phyloP scores from a whole-genome alignment of 1,139 yeast species.

The Magnusiomyces fungicola region DNA sequence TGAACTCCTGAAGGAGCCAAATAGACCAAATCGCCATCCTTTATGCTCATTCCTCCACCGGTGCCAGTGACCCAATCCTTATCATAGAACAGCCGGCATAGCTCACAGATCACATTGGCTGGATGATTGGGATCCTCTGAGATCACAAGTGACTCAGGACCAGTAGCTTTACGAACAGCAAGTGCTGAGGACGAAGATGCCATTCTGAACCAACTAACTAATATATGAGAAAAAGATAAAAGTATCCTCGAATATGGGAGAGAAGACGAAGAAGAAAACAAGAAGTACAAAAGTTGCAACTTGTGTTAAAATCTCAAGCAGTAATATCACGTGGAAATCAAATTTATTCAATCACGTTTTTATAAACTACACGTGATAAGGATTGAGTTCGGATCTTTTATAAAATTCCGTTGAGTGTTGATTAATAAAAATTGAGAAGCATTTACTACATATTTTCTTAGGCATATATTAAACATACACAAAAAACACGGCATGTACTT shows the following conservation, averaged over 20 bases:
- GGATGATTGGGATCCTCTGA: constrained; percentile 64
- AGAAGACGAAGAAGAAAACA: too few relatives aligned
- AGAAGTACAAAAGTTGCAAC: too few relatives aligned
- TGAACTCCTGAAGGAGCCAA: constrained; percentile 95
- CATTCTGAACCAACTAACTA: too few relatives aligned
- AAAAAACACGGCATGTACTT: constrained; percentile 9
- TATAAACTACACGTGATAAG: too few relatives aligned
- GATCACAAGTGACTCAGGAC: constrained; percentile 32
- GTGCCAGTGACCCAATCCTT: constrained; percentile 95
- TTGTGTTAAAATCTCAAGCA: too few relatives aligned
- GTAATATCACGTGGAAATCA: too few relatives aligned
- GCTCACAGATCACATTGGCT: constrained; percentile 75
- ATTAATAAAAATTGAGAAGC: too few relatives aligned
- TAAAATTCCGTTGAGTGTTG: too few relatives aligned
- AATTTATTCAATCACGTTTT: too few relatives aligned
- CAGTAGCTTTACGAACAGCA: constrained; percentile 11
- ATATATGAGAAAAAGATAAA: too few relatives aligned
- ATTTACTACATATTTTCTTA: not conserved
- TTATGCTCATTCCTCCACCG: constrained; percentile 88
- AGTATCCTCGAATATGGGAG: too few relatives aligned
- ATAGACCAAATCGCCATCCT: constrained; percentile 40
- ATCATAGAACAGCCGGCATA: constrained; percentile 68
- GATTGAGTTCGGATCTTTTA: too few relatives aligned
- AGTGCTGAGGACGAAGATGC: constrained; percentile 1
- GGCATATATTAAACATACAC: not conserved